Evolutionary conservation across 2,329 filamentous ascomycete species (phyloP).

Genomic region (Trichoderma afroharzianum): DNA sequence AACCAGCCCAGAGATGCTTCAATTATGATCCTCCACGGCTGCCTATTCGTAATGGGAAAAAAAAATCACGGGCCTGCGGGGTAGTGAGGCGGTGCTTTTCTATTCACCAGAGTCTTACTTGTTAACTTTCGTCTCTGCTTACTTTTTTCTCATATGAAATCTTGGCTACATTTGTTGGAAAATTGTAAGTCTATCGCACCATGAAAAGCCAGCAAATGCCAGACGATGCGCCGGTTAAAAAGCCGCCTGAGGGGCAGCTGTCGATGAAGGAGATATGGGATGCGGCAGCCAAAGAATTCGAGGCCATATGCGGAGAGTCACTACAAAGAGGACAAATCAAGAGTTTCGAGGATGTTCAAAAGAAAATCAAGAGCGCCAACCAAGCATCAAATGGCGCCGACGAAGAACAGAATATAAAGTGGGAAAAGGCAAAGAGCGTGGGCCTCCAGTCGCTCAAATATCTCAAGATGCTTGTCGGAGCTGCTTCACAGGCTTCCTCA

Average conservation of each 20-base stretch:
- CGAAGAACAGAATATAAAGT: neutral
- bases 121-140: neutral
- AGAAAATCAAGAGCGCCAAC: neutral
- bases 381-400: neutral
- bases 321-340: neutral
- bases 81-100: neutral
- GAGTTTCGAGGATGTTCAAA: neutral
- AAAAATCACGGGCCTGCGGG: neutral
- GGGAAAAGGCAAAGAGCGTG: neutral
- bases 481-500: neutral
- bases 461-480: neutral
- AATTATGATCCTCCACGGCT: neutral
- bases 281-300: neutral
- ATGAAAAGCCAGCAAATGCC: neutral
- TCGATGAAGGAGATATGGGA: neutral
- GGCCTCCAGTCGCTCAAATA: constrained; percentile 1
- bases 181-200: neutral
- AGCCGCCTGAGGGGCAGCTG: neutral
- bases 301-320: neutral
- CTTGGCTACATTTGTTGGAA: neutral
- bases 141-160: neutral
- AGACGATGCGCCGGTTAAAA: neutral
- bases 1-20: neutral
- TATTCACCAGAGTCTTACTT: neutral
- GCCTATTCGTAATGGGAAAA: neutral